phyloP scores from a whole-genome alignment of 202 grass and related monocot species.

The Elaeis oleifera region DNA sequence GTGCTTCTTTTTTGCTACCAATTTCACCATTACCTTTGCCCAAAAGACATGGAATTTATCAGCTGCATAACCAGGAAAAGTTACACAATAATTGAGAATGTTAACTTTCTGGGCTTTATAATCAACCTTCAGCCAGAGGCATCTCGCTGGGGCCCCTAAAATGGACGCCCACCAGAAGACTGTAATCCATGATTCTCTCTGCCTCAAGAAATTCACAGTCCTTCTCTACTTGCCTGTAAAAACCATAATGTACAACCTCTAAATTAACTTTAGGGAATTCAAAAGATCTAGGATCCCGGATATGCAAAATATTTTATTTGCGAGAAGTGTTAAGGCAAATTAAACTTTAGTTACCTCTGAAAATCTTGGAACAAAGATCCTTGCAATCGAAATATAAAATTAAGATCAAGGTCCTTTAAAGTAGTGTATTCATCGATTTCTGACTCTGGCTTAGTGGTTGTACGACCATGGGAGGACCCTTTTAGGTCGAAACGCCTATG shows the following conservation, averaged over 20 bases:
- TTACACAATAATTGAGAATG: too few relatives aligned
- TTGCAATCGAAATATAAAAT: slow-evolving; percentile 6
- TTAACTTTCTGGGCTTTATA: slow-evolving; percentile 1
- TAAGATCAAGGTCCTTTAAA: slow-evolving; percentile 4
- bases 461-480: slow-evolving; percentile 2
- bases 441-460: background rate
- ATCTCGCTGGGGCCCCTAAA: slow-evolving; percentile 41
- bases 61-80: too few relatives aligned
- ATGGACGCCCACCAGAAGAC: background rate
- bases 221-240: background rate
- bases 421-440: slow-evolving; percentile 1
- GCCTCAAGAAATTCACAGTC: slow-evolving; percentile 1
- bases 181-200: slow-evolving; percentile 5
- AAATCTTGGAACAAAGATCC: slow-evolving; percentile 83
- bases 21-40: slow-evolving; percentile 41
- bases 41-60: slow-evolving; percentile 20
- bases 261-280: slow-evolving; percentile 13
- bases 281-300: too few relatives aligned
- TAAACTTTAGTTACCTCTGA: slow-evolving; percentile 43
- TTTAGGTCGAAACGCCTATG: slow-evolving; percentile 1
- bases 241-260: background rate
- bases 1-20: slow-evolving; percentile 30
- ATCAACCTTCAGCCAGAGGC: slow-evolving; percentile 45
- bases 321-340: slow-evolving; percentile 2
- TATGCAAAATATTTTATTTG: too few relatives aligned